A percentile compares a stretch with the other conserved stretches of the same genome.
These are phyloP conservation scores for Diaporthe helianthi DNA, from an alignment of 2,329 filamentous ascomycete genomes.

Conservation along the genomic window DNA sequence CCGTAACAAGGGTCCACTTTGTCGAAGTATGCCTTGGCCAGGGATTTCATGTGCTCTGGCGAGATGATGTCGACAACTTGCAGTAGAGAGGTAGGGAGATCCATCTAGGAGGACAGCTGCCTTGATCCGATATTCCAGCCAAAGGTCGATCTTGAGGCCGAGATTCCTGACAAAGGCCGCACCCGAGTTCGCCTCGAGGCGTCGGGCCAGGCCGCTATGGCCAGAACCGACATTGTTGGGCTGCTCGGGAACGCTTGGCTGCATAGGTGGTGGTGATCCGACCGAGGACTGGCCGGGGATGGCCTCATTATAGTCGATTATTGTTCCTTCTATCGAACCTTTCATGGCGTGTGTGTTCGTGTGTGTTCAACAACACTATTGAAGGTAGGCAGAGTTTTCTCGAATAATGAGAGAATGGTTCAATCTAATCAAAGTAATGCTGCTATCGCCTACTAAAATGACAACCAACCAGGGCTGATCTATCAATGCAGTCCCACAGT, in stretches of 20 bases:
- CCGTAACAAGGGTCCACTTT: conserved; percentile 61
- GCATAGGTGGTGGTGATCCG: neutral
- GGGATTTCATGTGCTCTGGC: conserved; percentile 52
- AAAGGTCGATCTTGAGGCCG: conserved; percentile 60
- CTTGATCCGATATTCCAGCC: conserved; percentile 58
- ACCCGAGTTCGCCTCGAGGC: conserved; percentile 63
- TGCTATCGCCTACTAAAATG: neutral
- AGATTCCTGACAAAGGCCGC: conserved; percentile 62
- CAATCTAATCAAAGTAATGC: conserved; percentile 4
- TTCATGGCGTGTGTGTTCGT: too few species aligned
- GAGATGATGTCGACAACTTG: conserved; percentile 55
- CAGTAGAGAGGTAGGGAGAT: conserved; percentile 37
- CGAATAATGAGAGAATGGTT: neutral
- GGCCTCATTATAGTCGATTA: neutral
- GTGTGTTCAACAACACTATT: too few species aligned
- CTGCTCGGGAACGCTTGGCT: neutral
- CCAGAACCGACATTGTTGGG: conserved; percentile 30
- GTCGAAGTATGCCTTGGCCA: conserved; percentile 58
- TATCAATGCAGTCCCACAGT: conserved; percentile 1
- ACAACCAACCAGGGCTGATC: neutral
- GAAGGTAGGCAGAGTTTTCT: neutral
- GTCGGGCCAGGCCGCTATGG: conserved; percentile 44
- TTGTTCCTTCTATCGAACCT: too few species aligned
- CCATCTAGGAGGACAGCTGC: conserved; percentile 38
- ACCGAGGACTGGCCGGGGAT: conserved; percentile 24